These are phyloP conservation scores for Xylaria sp. DNA, from an alignment of 2,329 filamentous ascomycete genomes.

Conservation along the genomic window DNA sequence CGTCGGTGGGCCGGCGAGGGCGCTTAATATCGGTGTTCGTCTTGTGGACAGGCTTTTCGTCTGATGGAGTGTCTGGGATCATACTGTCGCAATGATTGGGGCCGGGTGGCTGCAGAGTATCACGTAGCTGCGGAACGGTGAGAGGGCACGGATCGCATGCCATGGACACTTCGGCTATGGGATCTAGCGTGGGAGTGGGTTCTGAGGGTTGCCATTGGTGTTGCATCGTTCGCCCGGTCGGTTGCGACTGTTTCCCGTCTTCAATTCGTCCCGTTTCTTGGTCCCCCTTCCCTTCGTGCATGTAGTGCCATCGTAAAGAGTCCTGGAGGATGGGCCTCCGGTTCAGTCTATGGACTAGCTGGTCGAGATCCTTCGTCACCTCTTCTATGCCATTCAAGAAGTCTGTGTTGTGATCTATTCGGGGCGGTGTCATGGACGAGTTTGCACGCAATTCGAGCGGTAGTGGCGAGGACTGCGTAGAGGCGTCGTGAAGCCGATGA, in stretches of 20 bases:
- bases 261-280: neutral
- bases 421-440: slow-evolving; percentile 15
- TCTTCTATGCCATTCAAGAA: neutral
- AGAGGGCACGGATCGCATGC: slow-evolving; percentile 16
- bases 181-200: slow-evolving; percentile 18
- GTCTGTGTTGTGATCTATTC: slow-evolving; percentile 6
- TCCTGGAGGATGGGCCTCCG: slow-evolving; percentile 25
- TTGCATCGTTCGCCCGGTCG: neutral
- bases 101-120: slow-evolving; percentile 12
- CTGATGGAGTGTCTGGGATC: neutral
- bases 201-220: slow-evolving; percentile 20
- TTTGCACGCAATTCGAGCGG: neutral
- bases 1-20: slow-evolving; percentile 22
- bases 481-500: slow-evolving; percentile 13
- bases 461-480: neutral
- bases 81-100: neutral
- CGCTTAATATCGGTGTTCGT: slow-evolving; percentile 7
- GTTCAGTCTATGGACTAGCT: slow-evolving; percentile 21
- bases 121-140: slow-evolving; percentile 7
- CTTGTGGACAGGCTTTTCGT: slow-evolving; percentile 4
- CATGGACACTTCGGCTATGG: slow-evolving; percentile 19
- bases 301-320: slow-evolving; percentile 17
- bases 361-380: slow-evolving; percentile 19
- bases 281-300: neutral
- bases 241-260: neutral